Conservation (phyloP, 2,329 filamentous ascomycete species). For the Colletotrichum abscissum region DNA sequence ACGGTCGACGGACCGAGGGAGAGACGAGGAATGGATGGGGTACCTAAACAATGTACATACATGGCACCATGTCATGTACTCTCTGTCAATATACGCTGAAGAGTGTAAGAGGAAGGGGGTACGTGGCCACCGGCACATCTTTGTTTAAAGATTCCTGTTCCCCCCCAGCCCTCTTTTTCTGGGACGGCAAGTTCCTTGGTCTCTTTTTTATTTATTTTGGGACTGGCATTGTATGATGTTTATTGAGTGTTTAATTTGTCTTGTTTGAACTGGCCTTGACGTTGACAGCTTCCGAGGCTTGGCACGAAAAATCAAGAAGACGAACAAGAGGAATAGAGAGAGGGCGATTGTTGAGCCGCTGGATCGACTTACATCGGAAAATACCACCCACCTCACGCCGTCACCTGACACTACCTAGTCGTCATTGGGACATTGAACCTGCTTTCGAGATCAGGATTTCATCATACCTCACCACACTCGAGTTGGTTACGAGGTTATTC, state of each 20-base stretch:
- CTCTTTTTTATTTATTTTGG: slow-evolving; percentile 9
- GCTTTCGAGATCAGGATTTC: neutral
- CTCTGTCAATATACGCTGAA: neutral
- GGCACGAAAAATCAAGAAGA: neutral
- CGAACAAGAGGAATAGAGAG: neutral
- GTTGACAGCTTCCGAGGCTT: slow-evolving; percentile 24
- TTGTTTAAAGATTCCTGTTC: slow-evolving; percentile 28
- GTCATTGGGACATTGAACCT: neutral
- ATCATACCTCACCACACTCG: neutral
- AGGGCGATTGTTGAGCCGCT: slow-evolving; percentile 28
- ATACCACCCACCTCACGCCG: neutral
- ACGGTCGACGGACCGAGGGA: neutral
- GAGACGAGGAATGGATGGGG: neutral
- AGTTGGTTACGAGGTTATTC: neutral
- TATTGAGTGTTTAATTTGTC: slow-evolving; percentile 31
- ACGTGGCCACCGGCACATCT: neutral
- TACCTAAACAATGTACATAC: neutral
- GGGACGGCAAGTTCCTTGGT: neutral
- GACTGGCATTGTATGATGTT: slow-evolving; percentile 21
- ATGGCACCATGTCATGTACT: neutral
- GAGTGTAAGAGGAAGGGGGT: neutral
- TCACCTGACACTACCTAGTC: neutral
- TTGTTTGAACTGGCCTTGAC: slow-evolving; percentile 30
- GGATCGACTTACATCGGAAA: slow-evolving; percentile 30
- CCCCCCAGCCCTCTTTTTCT: neutral